A percentile compares a stretch with the other conserved stretches of the same genome.
These are phyloP conservation scores for Aspergillus haitiensis DNA, from an alignment of 495 filamentous ascomycete species.

Conservation along the genomic window DNA sequence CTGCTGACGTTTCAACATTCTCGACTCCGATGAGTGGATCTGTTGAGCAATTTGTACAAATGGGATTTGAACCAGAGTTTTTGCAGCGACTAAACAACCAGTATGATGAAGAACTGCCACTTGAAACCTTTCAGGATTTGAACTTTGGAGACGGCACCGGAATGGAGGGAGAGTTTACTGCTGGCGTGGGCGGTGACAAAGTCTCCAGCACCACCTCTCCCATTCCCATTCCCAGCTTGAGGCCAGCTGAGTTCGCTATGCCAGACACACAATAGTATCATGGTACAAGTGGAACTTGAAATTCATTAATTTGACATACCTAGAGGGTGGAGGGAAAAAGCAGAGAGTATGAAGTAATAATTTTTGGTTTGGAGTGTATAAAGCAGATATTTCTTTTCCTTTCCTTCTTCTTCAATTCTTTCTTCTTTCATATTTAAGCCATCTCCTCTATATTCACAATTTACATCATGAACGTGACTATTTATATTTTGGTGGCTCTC, in stretches of 20 bases:
- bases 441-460: background rate
- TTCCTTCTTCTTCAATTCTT: background rate
- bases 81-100: constrained; percentile 40
- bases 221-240: constrained; percentile 13
- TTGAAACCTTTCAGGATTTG: constrained; percentile 26
- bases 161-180: background rate
- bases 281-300: background rate
- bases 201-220: constrained; percentile 19
- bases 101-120: constrained; percentile 34
- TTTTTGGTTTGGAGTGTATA: background rate
- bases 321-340: too few species aligned
- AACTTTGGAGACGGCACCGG: constrained; percentile 14
- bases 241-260: constrained; percentile 19
- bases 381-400: background rate
- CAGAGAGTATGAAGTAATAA: too few species aligned
- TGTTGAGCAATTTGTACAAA: constrained; percentile 42
- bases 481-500: background rate
- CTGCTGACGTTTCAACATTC: constrained; percentile 33
- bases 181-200: constrained; percentile 16
- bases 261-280: constrained; percentile 12
- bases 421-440: background rate
- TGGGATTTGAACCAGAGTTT: constrained; percentile 47
- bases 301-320: too few species aligned
- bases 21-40: constrained; percentile 33
- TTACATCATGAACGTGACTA: background rate